These are phyloP conservation scores for Monilinia aucupariae DNA, from an alignment of 2,329 filamentous ascomycete species.

Conservation along the genomic window DNA sequence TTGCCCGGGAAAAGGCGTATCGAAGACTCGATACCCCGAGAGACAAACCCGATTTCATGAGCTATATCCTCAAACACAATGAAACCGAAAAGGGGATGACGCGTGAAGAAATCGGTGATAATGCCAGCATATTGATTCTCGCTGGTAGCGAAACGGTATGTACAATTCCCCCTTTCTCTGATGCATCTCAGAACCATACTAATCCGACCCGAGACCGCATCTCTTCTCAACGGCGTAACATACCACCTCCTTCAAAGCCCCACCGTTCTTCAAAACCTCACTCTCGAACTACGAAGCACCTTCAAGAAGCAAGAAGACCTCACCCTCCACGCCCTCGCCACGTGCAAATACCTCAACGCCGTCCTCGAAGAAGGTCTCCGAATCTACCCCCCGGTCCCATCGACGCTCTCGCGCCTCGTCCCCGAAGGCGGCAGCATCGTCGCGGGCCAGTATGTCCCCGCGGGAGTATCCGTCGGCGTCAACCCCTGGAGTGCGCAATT, in stretches of 20 bases:
- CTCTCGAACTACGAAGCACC: conserved; percentile 38
- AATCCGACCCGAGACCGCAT: conserved; percentile 34
- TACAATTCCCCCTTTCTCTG: conserved; percentile 12
- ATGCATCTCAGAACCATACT: conserved; percentile 12
- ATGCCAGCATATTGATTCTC: conserved; percentile 7
- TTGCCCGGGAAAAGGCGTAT: not conserved
- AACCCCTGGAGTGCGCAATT: not conserved
- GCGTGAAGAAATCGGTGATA: conserved; percentile 1
- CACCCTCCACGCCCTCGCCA: conserved; percentile 18
- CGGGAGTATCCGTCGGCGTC: not conserved
- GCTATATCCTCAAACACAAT: conserved; percentile 14
- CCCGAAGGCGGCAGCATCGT: not conserved
- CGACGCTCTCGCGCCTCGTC: not conserved
- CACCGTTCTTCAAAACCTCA: conserved; percentile 32
- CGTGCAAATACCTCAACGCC: conserved; percentile 17
- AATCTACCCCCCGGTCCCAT: conserved; percentile 20
- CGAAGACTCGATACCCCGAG: not conserved
- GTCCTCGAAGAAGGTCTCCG: conserved; percentile 20
- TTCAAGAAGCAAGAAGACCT: conserved; percentile 34
- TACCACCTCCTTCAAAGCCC: conserved; percentile 51
- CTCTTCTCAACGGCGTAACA: conserved; percentile 28
- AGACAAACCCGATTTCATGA: conserved; percentile 12
- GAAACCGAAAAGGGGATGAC: conserved; percentile 14
- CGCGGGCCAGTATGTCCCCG: not conserved
- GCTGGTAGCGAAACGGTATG: conserved; percentile 16